Percentiles rank a stretch among this genome's conserved stretches.
These are phyloP conservation scores for Erythrobasidium hasegawianum DNA, from an alignment of 1,284 basidiomycete species.

Conservation along the genomic window DNA sequence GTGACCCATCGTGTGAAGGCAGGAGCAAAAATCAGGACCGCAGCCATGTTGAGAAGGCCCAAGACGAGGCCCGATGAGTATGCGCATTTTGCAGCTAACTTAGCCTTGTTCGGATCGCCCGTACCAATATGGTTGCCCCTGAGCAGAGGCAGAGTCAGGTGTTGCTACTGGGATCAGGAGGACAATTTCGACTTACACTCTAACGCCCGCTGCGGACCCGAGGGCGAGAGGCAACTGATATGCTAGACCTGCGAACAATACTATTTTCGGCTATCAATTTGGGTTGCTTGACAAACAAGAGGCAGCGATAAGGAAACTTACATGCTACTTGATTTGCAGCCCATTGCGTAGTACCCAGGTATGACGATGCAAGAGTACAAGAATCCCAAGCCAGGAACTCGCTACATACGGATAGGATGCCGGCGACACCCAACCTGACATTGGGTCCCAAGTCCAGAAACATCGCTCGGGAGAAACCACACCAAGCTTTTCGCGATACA, in stretches of 20 bases:
- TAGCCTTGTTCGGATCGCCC: slow-evolving; percentile 57
- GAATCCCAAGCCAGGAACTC: slow-evolving; percentile 24
- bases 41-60: slow-evolving; percentile 59
- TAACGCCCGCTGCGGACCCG: slow-evolving; percentile 8
- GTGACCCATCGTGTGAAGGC: slow-evolving; percentile 68
- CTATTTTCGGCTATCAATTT: neutral
- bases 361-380: slow-evolving; percentile 9
- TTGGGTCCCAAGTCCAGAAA: slow-evolving; percentile 27
- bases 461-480: slow-evolving; percentile 12
- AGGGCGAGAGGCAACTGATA: slow-evolving; percentile 21
- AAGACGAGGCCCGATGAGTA: slow-evolving; percentile 62
- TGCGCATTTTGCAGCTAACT: slow-evolving; percentile 60
- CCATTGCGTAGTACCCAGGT: slow-evolving; percentile 9
- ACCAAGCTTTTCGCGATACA: slow-evolving; percentile 8
- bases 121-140: slow-evolving; percentile 70
- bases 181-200: slow-evolving; percentile 8
- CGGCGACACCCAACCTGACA: slow-evolving; percentile 17
- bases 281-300: too few relatives aligned
- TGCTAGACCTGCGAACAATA: slow-evolving; percentile 5
- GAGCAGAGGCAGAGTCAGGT: slow-evolving; percentile 48
- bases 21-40: slow-evolving; percentile 59
- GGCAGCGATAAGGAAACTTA: too few relatives aligned
- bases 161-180: neutral
- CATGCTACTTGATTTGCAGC: slow-evolving; percentile 25
- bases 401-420: slow-evolving; percentile 16